Evolutionary conservation across 1,284 basidiomycete genomes (phyloP).

Genomic region (Puccinia coronata): DNA sequence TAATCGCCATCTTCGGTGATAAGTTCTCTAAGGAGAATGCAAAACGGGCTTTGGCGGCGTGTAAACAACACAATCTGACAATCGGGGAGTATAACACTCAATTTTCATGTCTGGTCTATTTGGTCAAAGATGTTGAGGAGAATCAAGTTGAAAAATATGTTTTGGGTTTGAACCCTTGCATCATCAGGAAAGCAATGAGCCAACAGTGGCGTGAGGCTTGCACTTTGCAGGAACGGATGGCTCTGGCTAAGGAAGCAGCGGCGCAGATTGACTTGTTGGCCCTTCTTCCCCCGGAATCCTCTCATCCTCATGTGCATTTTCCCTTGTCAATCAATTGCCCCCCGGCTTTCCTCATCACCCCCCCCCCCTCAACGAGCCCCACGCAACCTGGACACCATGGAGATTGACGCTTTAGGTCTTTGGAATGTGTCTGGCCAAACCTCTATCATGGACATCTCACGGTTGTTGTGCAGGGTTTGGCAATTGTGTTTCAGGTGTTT

Average conservation of each 20-base stretch:
- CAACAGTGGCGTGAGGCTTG: background rate
- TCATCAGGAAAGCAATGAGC: constrained; percentile 3
- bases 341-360: background rate
- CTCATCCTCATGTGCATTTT: background rate
- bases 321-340: background rate
- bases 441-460: background rate
- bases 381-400: background rate
- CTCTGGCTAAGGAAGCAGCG: background rate
- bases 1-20: constrained; percentile 8
- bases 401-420: background rate
- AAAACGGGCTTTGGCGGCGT: background rate
- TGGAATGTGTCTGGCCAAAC: no score
- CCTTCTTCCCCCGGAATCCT: background rate
- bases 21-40: constrained; percentile 1
- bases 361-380: background rate
- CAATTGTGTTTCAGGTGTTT: no score
- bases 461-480: background rate
- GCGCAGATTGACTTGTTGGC: background rate
- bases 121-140: background rate
- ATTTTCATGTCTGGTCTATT: background rate
- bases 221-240: background rate
- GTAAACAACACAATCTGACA: background rate
- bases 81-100: constrained; percentile 14
- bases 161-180: background rate
- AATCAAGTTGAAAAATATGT: background rate